Evolutionary conservation across 2,329 filamentous ascomycete genomes (phyloP).

Genomic region (Pseudogymnoascus sp.): DNA sequence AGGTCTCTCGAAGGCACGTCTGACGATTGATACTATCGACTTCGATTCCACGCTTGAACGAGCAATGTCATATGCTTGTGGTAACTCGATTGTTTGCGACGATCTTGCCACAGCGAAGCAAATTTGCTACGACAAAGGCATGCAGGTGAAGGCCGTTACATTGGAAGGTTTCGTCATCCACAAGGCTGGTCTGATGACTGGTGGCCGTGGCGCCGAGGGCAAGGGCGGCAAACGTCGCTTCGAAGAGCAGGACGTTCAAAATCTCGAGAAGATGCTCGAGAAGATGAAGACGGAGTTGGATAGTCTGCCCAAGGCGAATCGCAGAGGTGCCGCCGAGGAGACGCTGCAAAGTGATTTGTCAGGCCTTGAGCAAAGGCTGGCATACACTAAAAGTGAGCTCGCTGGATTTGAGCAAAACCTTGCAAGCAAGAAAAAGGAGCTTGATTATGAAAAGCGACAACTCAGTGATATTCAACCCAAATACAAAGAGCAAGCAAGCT

Average conservation of each 20-base stretch:
- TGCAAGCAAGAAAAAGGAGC: conserved; percentile 72
- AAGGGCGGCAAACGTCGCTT: conserved; percentile 73
- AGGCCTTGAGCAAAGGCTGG: conserved; percentile 69
- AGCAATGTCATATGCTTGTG: conserved; percentile 90
- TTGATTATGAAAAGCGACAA: conserved; percentile 64
- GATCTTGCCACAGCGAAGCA: conserved; percentile 77
- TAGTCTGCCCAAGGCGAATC: conserved; percentile 70
- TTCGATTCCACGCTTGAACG: conserved; percentile 83
- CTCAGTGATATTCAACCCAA: conserved; percentile 71
- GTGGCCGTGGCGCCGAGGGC: conserved; percentile 71
- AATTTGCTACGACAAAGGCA: conserved; percentile 72
- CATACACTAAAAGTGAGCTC: conserved; percentile 66
- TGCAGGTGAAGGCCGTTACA: conserved; percentile 91
- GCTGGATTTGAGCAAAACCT: conserved; percentile 74
- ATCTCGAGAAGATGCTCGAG: conserved; percentile 66
- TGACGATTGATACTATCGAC: conserved; percentile 93
- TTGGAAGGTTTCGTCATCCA: conserved; percentile 91
- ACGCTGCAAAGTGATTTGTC: conserved; percentile 68
- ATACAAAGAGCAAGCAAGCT: conserved; percentile 61
- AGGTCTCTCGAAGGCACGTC: conserved; percentile 72
- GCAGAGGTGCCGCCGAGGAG: conserved; percentile 71
- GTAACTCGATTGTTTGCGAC: conserved; percentile 91
- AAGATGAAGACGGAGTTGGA: conserved; percentile 71
- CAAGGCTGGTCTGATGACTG: conserved; percentile 94
- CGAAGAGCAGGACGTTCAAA: conserved; percentile 83